phyloP scores from a whole-genome alignment of 1,284 basidiomycete species.

The Ganoderma boninense region DNA sequence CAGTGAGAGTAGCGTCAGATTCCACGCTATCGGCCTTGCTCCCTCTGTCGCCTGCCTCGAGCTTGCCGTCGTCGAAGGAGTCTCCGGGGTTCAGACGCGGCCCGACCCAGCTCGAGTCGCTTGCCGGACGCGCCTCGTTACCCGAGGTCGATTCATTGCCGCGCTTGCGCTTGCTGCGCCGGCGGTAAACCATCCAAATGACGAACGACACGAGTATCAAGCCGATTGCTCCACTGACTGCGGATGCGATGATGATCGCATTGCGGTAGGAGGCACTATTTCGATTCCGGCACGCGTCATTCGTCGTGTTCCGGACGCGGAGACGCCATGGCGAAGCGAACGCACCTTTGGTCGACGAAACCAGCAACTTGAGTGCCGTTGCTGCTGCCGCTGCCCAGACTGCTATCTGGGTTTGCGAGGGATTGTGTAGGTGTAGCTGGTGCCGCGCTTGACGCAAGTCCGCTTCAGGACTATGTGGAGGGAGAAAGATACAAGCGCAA shows the following conservation, averaged over 20 bases:
- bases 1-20: conserved; percentile 25
- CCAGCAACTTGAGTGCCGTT: neutral
- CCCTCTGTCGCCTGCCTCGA: conserved; percentile 22
- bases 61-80: conserved; percentile 24
- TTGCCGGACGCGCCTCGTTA: conserved; percentile 14
- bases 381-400: conserved; percentile 7
- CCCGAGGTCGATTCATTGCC: conserved; percentile 6
- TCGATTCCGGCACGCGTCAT: neutral
- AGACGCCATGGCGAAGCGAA: neutral
- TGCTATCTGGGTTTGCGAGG: neutral
- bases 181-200: conserved; percentile 28
- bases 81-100: conserved; percentile 4
- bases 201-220: conserved; percentile 25
- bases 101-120: conserved; percentile 29
- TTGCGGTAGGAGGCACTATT: conserved; percentile 18
- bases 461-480: neutral
- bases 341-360: conserved; percentile 14
- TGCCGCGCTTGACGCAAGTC: neutral
- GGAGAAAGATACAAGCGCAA: too few relatives aligned
- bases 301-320: neutral
- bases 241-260: conserved; percentile 31
- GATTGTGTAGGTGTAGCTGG: neutral
- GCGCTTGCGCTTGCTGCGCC: conserved; percentile 18
- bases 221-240: conserved; percentile 27
- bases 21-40: conserved; percentile 24